Percentiles rank a stretch among this genome's conserved stretches.
Evolutionary conservation across 2,329 filamentous ascomycete species (phyloP).

Genomic region (Fonsecaea erecta): DNA sequence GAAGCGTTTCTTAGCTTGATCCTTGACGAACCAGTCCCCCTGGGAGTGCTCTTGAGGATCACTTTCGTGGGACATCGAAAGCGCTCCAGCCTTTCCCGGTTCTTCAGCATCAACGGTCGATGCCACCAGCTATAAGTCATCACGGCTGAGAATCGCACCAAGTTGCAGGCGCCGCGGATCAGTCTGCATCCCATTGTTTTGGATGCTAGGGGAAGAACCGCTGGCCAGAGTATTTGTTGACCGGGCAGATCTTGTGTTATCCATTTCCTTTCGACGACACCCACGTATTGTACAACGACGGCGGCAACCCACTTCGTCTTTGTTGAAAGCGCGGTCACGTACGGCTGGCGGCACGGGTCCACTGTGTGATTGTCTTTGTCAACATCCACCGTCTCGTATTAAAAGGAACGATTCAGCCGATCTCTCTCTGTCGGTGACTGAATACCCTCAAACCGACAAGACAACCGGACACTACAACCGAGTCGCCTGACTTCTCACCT

Average conservation of each 20-base stretch:
- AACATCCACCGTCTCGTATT: neutral
- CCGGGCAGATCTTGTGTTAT: neutral
- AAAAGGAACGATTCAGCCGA: neutral
- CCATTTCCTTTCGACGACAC: neutral
- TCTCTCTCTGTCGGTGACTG: too few relatives aligned
- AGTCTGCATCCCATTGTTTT: neutral
- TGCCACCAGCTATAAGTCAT: neutral
- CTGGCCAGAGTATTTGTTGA: neutral
- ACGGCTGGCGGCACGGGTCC: too few relatives aligned
- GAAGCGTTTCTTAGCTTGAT: neutral
- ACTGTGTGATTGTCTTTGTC: too few relatives aligned
- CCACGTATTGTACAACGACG: neutral
- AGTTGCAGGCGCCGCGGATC: neutral
- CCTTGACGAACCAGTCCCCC: neutral
- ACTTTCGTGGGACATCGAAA: neutral
- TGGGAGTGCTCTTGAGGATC: neutral
- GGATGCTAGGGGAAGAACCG: neutral
- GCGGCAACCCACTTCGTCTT: neutral
- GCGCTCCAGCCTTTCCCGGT: neutral
- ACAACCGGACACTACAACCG: too few relatives aligned
- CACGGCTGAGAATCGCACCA: neutral
- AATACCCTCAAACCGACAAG: too few relatives aligned
- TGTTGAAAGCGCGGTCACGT: too few relatives aligned
- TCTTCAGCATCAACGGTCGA: neutral
- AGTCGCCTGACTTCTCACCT: too few relatives aligned